Evolutionary conservation across 2,329 filamentous ascomycete genomes (phyloP).

Genomic region (Aspergillus nomiae): DNA sequence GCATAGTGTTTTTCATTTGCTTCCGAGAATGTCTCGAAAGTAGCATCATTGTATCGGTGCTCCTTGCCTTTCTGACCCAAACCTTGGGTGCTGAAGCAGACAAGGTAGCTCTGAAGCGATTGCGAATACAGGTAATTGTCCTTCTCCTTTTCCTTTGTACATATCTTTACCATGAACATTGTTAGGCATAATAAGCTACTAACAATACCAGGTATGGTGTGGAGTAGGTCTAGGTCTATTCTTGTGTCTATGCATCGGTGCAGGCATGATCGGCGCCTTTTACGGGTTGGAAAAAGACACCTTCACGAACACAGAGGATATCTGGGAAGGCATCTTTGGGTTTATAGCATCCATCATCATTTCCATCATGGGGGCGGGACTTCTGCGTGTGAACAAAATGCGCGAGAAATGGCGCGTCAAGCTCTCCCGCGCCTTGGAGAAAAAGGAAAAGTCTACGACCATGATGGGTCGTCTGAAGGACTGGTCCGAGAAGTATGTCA

Average conservation of each 20-base stretch:
- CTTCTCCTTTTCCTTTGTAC: neutral
- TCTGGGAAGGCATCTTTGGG: slow-evolving; percentile 82
- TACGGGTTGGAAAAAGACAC: slow-evolving; percentile 68
- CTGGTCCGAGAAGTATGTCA: slow-evolving; percentile 74
- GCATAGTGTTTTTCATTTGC: slow-evolving; percentile 78
- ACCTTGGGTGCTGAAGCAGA: slow-evolving; percentile 69
- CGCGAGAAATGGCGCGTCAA: slow-evolving; percentile 85
- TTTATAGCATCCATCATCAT: slow-evolving; percentile 78
- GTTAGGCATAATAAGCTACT: too few species aligned
- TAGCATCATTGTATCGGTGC: slow-evolving; percentile 79
- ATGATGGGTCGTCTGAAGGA: slow-evolving; percentile 55
- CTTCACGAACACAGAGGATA: slow-evolving; percentile 69
- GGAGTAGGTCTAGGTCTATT: slow-evolving; percentile 65
- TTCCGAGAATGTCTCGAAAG: slow-evolving; percentile 85
- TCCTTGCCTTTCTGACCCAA: slow-evolving; percentile 82
- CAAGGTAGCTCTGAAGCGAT: slow-evolving; percentile 63
- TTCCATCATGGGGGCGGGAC: slow-evolving; percentile 74
- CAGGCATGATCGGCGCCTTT: slow-evolving; percentile 70
- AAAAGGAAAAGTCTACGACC: slow-evolving; percentile 39
- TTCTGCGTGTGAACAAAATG: slow-evolving; percentile 79
- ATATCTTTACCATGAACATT: too few species aligned
- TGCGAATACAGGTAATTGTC: slow-evolving; percentile 61
- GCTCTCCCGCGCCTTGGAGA: slow-evolving; percentile 69
- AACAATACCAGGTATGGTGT: slow-evolving; percentile 61
- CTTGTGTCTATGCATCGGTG: slow-evolving; percentile 67